phyloP scores from a whole-genome alignment of 164 flowering plant genomes.

The Umbellularia californica region DNA sequence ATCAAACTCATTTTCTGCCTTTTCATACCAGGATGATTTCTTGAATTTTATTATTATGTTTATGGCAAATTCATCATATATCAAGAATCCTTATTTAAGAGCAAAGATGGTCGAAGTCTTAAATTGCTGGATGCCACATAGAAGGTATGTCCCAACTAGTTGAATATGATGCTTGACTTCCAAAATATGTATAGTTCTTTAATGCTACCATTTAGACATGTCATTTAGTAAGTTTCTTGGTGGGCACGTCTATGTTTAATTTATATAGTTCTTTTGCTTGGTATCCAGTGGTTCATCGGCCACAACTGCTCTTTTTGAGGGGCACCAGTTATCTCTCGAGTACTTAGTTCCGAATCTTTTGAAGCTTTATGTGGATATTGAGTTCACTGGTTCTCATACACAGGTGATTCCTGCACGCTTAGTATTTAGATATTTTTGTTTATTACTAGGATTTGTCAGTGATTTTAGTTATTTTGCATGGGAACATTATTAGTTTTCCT shows the following conservation, averaged over 20 bases:
- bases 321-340: constrained; percentile 75
- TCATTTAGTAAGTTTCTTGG: no score
- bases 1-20: not conserved
- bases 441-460: not conserved
- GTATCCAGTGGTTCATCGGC: constrained; percentile 67
- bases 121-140: constrained; percentile 92
- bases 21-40: constrained; percentile 75
- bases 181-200: not conserved
- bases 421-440: not conserved
- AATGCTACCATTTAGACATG: not conserved
- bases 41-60: constrained; percentile 99
- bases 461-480: not conserved
- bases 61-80: constrained; percentile 84
- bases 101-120: constrained; percentile 99
- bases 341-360: constrained; percentile 91
- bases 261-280: not conserved
- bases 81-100: constrained; percentile 92
- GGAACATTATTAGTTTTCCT: no score
- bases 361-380: constrained; percentile 98
- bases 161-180: constrained; percentile 3
- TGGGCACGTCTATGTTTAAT: not conserved
- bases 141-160: constrained; percentile 46
- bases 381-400: constrained; percentile 98
- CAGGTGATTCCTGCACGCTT: constrained; percentile 48
- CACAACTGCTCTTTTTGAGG: constrained; percentile 79